Percentiles rank a stretch among this genome's conserved stretches.
Conservation (phyloP, 2,329 filamentous ascomycete genomes). For the Xylariaceae sp. region DNA sequence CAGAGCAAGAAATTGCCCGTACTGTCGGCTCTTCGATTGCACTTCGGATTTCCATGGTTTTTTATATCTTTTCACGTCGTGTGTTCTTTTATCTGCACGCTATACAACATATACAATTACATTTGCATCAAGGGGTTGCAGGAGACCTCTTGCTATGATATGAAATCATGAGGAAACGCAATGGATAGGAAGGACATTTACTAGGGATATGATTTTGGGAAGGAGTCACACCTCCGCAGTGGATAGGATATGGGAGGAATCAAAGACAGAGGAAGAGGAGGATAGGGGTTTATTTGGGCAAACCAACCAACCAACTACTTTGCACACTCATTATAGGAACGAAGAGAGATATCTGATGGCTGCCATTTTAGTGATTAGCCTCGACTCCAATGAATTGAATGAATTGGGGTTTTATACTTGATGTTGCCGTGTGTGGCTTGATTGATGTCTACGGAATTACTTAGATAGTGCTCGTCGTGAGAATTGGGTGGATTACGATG, state of each 20-base stretch:
- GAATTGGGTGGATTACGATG: too few relatives aligned
- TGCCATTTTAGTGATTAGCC: neutral
- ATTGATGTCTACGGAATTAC: too few relatives aligned
- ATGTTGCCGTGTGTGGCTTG: too few relatives aligned
- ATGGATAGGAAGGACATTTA: neutral
- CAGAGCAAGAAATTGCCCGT: constrained; percentile 10
- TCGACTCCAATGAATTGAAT: too few relatives aligned
- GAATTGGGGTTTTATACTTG: too few relatives aligned
- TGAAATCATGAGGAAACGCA: constrained; percentile 3
- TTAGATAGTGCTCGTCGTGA: too few relatives aligned
- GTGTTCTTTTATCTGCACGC: neutral
- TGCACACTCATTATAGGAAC: neutral
- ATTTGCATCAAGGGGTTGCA: constrained; percentile 14
- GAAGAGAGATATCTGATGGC: neutral
- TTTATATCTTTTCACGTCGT: constrained; percentile 2
- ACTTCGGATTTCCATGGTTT: constrained; percentile 4
- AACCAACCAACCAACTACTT: neutral
- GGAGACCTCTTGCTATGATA: constrained; percentile 3
- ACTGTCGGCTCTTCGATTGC: constrained; percentile 7
- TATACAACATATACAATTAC: constrained; percentile 21
- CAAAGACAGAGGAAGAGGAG: neutral
- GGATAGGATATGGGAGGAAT: neutral
- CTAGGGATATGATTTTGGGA: constrained; percentile 6
- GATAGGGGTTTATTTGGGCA: neutral
- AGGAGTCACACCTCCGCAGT: neutral